Percentiles rank a stretch among this genome's conserved stretches.
phyloP scores from a whole-genome alignment of 1,284 basidiomycete species.

The Cutaneotrichosporon spelunceum region DNA sequence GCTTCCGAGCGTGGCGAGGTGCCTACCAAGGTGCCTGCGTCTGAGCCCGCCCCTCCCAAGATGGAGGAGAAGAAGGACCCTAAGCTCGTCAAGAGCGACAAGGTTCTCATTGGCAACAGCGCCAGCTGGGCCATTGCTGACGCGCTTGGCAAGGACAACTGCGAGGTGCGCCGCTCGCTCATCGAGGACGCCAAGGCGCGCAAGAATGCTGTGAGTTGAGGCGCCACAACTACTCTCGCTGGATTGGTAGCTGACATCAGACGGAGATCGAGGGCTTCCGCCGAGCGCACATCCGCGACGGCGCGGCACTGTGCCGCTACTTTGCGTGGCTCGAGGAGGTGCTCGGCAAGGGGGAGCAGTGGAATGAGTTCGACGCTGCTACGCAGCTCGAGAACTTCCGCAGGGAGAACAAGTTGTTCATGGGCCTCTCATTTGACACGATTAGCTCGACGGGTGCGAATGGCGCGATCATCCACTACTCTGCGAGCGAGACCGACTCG shows the following conservation, averaged over 20 bases:
- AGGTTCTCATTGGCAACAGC: slow-evolving; percentile 62
- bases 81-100: slow-evolving; percentile 42
- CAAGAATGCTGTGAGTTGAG: slow-evolving; percentile 68
- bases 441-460: slow-evolving; percentile 89
- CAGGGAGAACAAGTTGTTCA: slow-evolving; percentile 74
- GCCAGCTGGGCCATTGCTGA: slow-evolving; percentile 74
- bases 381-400: slow-evolving; percentile 74
- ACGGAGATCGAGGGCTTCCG: slow-evolving; percentile 87
- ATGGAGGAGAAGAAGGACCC: slow-evolving; percentile 2
- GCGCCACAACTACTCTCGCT: no score
- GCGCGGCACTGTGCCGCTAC: slow-evolving; percentile 77
- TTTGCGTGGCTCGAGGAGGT: slow-evolving; percentile 93
- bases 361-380: slow-evolving; percentile 80
- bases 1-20: slow-evolving; percentile 9
- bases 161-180: slow-evolving; percentile 65
- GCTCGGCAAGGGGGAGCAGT: slow-evolving; percentile 61
- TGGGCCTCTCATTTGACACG: slow-evolving; percentile 84
- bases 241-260: slow-evolving; percentile 10
- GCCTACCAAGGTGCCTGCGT: slow-evolving; percentile 11
- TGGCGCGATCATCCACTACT: slow-evolving; percentile 91
- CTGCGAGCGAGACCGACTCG: slow-evolving; percentile 70
- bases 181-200: slow-evolving; percentile 80
- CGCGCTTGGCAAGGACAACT: slow-evolving; percentile 66
- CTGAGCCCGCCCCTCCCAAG: slow-evolving; percentile 1
- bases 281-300: slow-evolving; percentile 83